These are phyloP conservation scores for Mycena filopes DNA, from an alignment of 768 basidiomycete genomes.

Conservation along the genomic window DNA sequence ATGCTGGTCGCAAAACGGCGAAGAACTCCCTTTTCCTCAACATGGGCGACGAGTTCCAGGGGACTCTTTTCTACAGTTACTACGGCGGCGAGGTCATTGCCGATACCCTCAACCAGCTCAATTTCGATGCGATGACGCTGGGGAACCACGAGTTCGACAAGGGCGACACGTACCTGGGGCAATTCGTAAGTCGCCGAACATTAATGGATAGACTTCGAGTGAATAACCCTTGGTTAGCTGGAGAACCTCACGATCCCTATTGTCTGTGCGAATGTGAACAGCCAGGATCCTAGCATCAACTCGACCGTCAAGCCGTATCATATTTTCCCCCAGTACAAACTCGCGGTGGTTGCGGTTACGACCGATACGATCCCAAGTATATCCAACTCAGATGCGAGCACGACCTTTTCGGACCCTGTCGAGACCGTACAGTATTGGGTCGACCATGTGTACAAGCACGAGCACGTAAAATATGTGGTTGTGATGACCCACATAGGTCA, in stretches of 20 bases:
- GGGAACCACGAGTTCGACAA: slow-evolving; percentile 61
- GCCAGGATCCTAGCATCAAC: slow-evolving; percentile 46
- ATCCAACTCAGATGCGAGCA: slow-evolving; percentile 50
- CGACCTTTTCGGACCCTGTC: slow-evolving; percentile 52
- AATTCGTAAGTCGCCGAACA: slow-evolving; percentile 37
- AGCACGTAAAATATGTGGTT: slow-evolving; percentile 52
- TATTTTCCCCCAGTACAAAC: slow-evolving; percentile 49
- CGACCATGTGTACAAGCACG: slow-evolving; percentile 44
- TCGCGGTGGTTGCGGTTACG: slow-evolving; percentile 56
- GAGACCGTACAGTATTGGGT: slow-evolving; percentile 49
- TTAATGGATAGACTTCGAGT: neutral
- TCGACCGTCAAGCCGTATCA: slow-evolving; percentile 50
- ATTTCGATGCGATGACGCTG: slow-evolving; percentile 56
- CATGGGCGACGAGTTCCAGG: slow-evolving; percentile 61
- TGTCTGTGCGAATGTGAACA: slow-evolving; percentile 57
- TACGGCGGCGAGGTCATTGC: slow-evolving; percentile 57
- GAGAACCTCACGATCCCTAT: slow-evolving; percentile 55
- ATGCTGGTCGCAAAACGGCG: slow-evolving; percentile 42
- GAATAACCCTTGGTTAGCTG: slow-evolving; percentile 30
- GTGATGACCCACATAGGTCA: slow-evolving; percentile 56
- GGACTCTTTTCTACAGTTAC: slow-evolving; percentile 56
- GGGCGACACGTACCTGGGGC: slow-evolving; percentile 50
- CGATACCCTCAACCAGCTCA: slow-evolving; percentile 52
- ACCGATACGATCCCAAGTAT: slow-evolving; percentile 52
- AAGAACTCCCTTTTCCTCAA: slow-evolving; percentile 54